Evolutionary conservation across 1,284 basidiomycete genomes (phyloP).

Genomic region (Trichosporon sp.): DNA sequence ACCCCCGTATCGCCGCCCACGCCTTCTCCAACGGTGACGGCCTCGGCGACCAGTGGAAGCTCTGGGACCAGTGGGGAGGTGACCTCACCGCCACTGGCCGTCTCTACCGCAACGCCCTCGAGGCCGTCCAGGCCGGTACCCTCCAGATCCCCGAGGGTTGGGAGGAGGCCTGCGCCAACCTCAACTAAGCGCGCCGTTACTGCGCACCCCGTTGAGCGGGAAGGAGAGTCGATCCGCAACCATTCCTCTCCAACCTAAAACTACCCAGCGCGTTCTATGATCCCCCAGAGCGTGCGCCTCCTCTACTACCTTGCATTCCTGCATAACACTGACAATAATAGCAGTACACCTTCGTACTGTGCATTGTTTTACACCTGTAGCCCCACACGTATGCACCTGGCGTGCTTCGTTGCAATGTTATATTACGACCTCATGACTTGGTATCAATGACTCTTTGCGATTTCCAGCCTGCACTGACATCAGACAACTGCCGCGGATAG

Average conservation of each 20-base stretch:
- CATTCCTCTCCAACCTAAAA: slow-evolving; percentile 10
- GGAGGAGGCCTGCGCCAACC: slow-evolving; percentile 18
- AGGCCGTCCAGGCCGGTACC: slow-evolving; percentile 9
- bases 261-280: not conserved
- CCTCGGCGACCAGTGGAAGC: slow-evolving; percentile 29
- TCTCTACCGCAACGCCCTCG: slow-evolving; percentile 53
- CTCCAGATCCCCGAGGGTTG: slow-evolving; percentile 13
- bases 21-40: slow-evolving; percentile 44
- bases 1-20: slow-evolving; percentile 49
- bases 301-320: not conserved
- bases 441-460: not conserved
- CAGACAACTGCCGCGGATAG: not conserved
- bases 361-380: slow-evolving; percentile 7
- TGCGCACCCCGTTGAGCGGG: not conserved
- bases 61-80: not conserved
- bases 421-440: slow-evolving; percentile 5
- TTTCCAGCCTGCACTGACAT: not conserved
- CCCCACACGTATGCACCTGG: slow-evolving; percentile 17
- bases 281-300: not conserved
- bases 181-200: not conserved
- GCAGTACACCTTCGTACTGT: not conserved
- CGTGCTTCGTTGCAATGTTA: slow-evolving; percentile 14
- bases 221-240: not conserved
- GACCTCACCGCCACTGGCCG: slow-evolving; percentile 44
- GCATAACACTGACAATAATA: not conserved